These are phyloP conservation scores for Zygosaccharomyces siamensis DNA, from an alignment of 805 yeast genomes.

Conservation along the genomic window DNA sequence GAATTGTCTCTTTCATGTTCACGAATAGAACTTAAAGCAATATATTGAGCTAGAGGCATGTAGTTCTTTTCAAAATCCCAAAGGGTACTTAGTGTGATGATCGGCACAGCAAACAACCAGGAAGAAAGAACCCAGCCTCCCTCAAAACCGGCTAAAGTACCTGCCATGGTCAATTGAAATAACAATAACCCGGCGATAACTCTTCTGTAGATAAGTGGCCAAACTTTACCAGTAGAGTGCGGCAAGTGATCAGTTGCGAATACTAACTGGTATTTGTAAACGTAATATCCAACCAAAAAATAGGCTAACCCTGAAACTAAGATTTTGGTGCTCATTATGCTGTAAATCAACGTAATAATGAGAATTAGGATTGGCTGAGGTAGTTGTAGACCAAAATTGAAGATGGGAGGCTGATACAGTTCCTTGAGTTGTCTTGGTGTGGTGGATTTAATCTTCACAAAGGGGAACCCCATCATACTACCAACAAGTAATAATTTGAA, in stretches of 20 bases:
- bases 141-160: conserved; percentile 73
- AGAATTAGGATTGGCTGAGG: conserved; percentile 89
- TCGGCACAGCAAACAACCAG: conserved; percentile 69
- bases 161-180: conserved; percentile 91
- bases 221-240: conserved; percentile 93
- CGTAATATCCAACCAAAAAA: conserved; percentile 79
- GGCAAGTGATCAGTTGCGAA: conserved; percentile 93
- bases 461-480: conserved; percentile 67
- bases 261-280: conserved; percentile 83
- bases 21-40: conserved; percentile 78
- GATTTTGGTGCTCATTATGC: conserved; percentile 85
- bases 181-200: conserved; percentile 73
- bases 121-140: conserved; percentile 73
- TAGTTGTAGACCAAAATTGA: conserved; percentile 83
- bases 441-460: conserved; percentile 56
- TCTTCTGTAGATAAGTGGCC: conserved; percentile 87
- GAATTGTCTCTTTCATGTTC: conserved; percentile 38
- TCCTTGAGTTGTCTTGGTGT: conserved; percentile 80
- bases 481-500: conserved; percentile 80
- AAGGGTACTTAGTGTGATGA: conserved; percentile 57
- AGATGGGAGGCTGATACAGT: conserved; percentile 80
- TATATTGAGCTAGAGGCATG: conserved; percentile 74
- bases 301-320: conserved; percentile 78
- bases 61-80: conserved; percentile 81
- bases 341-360: conserved; percentile 78